Evolutionary conservation across 805 yeast species (phyloP).

Genomic region (Metschnikowia orientalis): DNA sequence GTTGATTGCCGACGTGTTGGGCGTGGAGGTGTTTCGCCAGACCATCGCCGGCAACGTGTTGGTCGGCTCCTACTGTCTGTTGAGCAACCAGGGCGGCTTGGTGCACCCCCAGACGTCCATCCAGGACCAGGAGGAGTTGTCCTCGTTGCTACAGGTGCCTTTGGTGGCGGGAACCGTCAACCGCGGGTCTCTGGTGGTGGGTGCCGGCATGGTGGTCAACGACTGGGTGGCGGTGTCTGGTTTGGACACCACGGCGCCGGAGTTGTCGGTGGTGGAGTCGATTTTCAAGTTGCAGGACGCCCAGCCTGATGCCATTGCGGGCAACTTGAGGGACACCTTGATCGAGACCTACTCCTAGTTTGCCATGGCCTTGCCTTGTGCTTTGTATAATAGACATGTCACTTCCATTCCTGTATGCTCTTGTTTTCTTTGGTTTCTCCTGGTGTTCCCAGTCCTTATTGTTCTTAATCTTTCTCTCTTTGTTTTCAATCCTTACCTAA

Average conservation of each 20-base stretch:
- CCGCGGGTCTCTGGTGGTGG: slow-evolving; percentile 96
- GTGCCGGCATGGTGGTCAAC: slow-evolving; percentile 98
- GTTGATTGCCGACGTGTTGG: slow-evolving; percentile 93
- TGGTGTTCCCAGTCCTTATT: too few relatives aligned
- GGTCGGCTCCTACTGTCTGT: slow-evolving; percentile 93
- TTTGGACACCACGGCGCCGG: slow-evolving; percentile 97
- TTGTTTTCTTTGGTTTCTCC: too few relatives aligned
- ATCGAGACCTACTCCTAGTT: slow-evolving; percentile 80
- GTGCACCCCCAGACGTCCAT: slow-evolving; percentile 97
- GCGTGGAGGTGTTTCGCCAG: slow-evolving; percentile 98
- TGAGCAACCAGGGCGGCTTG: slow-evolving; percentile 95
- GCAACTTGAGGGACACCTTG: slow-evolving; percentile 84
- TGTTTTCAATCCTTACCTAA: too few relatives aligned
- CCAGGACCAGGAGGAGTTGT: slow-evolving; percentile 97
- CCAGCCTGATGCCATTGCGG: slow-evolving; percentile 79
- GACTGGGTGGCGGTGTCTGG: slow-evolving; percentile 98
- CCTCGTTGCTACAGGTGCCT: slow-evolving; percentile 93
- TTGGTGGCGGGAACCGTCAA: slow-evolving; percentile 97
- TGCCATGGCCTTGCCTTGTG: slow-evolving; percentile 4
- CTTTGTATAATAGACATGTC: slow-evolving; percentile 15
- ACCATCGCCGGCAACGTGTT: slow-evolving; percentile 97
- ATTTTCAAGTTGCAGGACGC: slow-evolving; percentile 92
- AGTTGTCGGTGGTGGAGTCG: slow-evolving; percentile 91
- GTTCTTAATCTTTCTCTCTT: too few relatives aligned
- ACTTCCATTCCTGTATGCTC: too few relatives aligned